Evolutionary conservation across 192 early-diverging fungal genomes (phyloP), one percentile per base, ranked within the genome.

Genomic region (Backusella luteola): DNA sequence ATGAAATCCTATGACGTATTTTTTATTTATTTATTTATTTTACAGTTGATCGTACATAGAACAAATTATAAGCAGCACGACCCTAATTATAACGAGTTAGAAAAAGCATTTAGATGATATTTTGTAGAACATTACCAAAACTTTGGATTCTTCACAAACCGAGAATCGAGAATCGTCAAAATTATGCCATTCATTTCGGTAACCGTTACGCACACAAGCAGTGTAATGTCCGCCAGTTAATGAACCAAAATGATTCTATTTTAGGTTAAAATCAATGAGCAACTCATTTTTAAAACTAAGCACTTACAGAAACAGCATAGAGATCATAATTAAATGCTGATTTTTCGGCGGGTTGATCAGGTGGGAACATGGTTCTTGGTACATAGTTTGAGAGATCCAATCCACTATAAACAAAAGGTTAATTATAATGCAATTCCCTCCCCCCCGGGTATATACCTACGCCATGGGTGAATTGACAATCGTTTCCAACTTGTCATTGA

Each of bases 401-500:
- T 66, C 85, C 79, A 38, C 81, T 83, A 53, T 44, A 53, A 17
- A 66, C 17, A 46, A 21, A n/a, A 19, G n/a, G 0, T 9, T 41
- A 7, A 11, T 15, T 71, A 23, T 69, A 38, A 38, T 38, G 36
- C 36, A 8, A 8, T 9, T 38, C 7, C 9, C 38, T 0, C 11
- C 9, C 7, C 9, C 38, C 1, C 11, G 32, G 32, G 3, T 32
- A 1, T 32, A 32, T 32, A 39, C 38, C 75, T 77, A 83, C 82
- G 82, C 80, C 34, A 95, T 84, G 3, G 97, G 96, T 73, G 96
- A 96, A 67, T 93, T 84, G 0, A 98, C 96, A 77, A 89, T 85
- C 0, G 93, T 94, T 66, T 96, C 95, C 35, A 99, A 79, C 77
- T 98, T 98, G 80, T 97, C 91, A 52, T 93, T 89, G 80, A 98